phyloP scores from a whole-genome alignment of 1,284 basidiomycete species.

The Puccinia polysora region DNA sequence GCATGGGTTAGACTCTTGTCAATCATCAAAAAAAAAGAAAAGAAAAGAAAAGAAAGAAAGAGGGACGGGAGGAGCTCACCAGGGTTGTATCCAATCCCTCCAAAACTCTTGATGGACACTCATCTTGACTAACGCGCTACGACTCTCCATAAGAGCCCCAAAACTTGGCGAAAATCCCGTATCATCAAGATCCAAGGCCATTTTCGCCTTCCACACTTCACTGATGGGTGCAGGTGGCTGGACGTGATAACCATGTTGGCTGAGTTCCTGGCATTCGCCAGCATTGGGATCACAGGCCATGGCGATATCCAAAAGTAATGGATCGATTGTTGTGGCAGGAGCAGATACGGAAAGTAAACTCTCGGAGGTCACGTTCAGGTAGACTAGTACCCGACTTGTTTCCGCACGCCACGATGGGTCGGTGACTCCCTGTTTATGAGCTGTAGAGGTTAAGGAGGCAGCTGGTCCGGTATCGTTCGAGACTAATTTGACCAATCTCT shows the following conservation, averaged over 20 bases:
- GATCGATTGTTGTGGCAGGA: slow-evolving; percentile 64
- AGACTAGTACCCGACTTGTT: slow-evolving; percentile 64
- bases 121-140: slow-evolving; percentile 81
- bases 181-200: slow-evolving; percentile 82
- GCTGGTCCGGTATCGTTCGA: slow-evolving; percentile 45
- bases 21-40: not conserved
- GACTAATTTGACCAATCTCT: slow-evolving; percentile 59
- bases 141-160: slow-evolving; percentile 75
- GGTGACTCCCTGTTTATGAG: slow-evolving; percentile 28
- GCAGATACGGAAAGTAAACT: slow-evolving; percentile 47
- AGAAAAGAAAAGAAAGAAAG: not conserved
- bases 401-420: slow-evolving; percentile 59
- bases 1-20: not conserved
- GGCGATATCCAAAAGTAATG: slow-evolving; percentile 78
- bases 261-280: slow-evolving; percentile 66
- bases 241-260: slow-evolving; percentile 50
- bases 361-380: slow-evolving; percentile 48
- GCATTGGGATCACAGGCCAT: slow-evolving; percentile 61
- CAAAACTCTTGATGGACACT: slow-evolving; percentile 86
- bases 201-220: slow-evolving; percentile 85
- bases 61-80: slow-evolving; percentile 57
- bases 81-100: slow-evolving; percentile 75
- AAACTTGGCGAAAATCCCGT: slow-evolving; percentile 90
- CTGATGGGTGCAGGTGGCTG: slow-evolving; percentile 66
- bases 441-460: slow-evolving; percentile 15